Evolutionary conservation across 805 yeast species (phyloP).

Genomic region (Candida orba): DNA sequence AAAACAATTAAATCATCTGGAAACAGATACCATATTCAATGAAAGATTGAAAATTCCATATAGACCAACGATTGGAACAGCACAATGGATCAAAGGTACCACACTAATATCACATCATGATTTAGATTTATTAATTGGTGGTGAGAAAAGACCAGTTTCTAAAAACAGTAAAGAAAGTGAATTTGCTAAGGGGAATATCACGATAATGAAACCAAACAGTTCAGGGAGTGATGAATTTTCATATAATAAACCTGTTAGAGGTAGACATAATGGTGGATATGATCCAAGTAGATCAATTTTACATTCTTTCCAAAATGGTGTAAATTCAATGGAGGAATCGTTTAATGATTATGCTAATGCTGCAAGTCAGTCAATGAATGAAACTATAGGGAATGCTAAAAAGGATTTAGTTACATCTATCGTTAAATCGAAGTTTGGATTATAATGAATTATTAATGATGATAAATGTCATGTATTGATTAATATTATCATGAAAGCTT

Average conservation of each 20-base stretch:
- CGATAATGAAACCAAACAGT: conserved; percentile 10
- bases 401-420: conserved; percentile 44
- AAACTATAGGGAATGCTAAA: conserved; percentile 42
- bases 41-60: conserved; percentile 61
- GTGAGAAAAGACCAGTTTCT: conserved; percentile 59
- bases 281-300: conserved; percentile 33
- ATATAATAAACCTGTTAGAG: conserved; percentile 44
- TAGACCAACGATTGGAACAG: conserved; percentile 71
- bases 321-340: conserved; percentile 46
- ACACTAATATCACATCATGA: conserved; percentile 55
- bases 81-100: conserved; percentile 83
- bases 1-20: conserved; percentile 9
- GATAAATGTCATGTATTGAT: no score
- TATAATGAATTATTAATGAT: background rate
- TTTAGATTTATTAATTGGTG: conserved; percentile 61
- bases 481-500: no score
- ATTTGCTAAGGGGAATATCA: conserved; percentile 40
- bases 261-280: conserved; percentile 29
- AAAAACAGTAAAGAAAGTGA: conserved; percentile 59
- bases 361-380: conserved; percentile 47
- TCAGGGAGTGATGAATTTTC: conserved; percentile 21
- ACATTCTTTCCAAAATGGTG: conserved; percentile 43
- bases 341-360: conserved; percentile 51
- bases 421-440: conserved; percentile 45
- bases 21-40: conserved; percentile 61